These are phyloP conservation scores for Boeremia lycopersici DNA, from an alignment of 2,329 filamentous ascomycete genomes.

Conservation along the genomic window DNA sequence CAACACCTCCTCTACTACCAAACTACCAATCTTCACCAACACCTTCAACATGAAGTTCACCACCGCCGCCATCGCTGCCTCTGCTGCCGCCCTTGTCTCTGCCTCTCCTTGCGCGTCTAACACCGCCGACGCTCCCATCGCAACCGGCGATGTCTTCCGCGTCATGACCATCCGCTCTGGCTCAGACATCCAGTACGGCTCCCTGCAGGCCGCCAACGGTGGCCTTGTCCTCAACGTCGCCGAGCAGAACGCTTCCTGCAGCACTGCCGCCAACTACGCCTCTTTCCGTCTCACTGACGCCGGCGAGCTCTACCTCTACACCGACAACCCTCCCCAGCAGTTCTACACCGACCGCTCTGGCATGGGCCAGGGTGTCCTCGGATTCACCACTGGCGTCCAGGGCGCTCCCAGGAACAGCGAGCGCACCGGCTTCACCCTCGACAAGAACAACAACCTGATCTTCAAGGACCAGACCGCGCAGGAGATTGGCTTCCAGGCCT, in stretches of 20 bases:
- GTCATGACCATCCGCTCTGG: slow-evolving; percentile 59
- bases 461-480: slow-evolving; percentile 44
- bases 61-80: slow-evolving; percentile 26
- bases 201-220: slow-evolving; percentile 53
- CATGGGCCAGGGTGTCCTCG: slow-evolving; percentile 62
- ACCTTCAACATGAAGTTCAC: slow-evolving; percentile 42
- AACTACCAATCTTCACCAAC: slow-evolving; percentile 9
- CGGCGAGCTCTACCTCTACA: slow-evolving; percentile 55
- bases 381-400: slow-evolving; percentile 58
- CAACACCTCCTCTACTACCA: slow-evolving; percentile 3
- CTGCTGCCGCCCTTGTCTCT: slow-evolving; percentile 30
- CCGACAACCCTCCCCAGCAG: slow-evolving; percentile 53
- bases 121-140: slow-evolving; percentile 26
- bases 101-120: slow-evolving; percentile 33
- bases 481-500: slow-evolving; percentile 57
- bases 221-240: slow-evolving; percentile 53
- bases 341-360: slow-evolving; percentile 63
- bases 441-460: slow-evolving; percentile 52
- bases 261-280: slow-evolving; percentile 48
- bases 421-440: slow-evolving; percentile 56
- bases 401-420: slow-evolving; percentile 52
- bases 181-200: slow-evolving; percentile 55
- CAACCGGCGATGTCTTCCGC: slow-evolving; percentile 51
- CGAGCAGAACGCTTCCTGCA: slow-evolving; percentile 57
- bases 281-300: slow-evolving; percentile 58